Conservation (phyloP, 148 eudicot genomes). For the Arbutus unedo region DNA sequence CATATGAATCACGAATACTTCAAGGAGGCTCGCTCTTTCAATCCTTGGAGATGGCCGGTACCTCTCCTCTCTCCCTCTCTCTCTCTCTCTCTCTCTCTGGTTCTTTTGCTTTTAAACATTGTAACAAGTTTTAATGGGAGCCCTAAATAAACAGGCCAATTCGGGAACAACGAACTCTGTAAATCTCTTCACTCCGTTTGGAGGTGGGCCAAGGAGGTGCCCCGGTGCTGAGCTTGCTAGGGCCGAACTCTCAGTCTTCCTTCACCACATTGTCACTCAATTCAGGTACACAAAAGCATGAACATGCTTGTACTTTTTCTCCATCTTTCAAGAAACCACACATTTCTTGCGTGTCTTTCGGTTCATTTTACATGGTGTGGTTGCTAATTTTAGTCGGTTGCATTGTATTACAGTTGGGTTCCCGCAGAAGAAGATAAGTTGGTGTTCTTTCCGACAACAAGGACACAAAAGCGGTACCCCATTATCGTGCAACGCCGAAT, state of each 20-base stretch:
- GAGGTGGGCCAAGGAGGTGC: slow-evolving; percentile 94
- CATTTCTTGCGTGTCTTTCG: no score
- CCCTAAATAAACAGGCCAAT: slow-evolving; percentile 33
- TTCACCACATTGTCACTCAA: slow-evolving; percentile 81
- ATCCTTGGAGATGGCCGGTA: slow-evolving; percentile 99
- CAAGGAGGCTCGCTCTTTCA: slow-evolving; percentile 82
- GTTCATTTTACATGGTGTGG: no score
- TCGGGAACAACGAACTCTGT: slow-evolving; percentile 38
- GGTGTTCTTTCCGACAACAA: slow-evolving; percentile 85
- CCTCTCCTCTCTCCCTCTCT: neutral
- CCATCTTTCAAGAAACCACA: no score
- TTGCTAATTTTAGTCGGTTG: neutral
- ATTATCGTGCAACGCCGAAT: slow-evolving; percentile 47
- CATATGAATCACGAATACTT: slow-evolving; percentile 74
- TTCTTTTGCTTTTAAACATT: neutral
- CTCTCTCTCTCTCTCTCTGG: neutral
- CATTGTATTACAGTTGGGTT: slow-evolving; percentile 42
- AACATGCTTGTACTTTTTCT: no score
- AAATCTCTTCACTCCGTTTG: slow-evolving; percentile 70
- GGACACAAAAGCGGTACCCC: slow-evolving; percentile 81
- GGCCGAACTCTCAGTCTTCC: slow-evolving; percentile 79
- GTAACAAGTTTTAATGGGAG: neutral
- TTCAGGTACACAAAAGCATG: slow-evolving; percentile 47
- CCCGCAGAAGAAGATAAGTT: slow-evolving; percentile 61
- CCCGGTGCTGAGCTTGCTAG: slow-evolving; percentile 92